Evolutionary conservation across 1,139 yeast species (phyloP).

Genomic region (Saccharomyces hybrid): DNA sequence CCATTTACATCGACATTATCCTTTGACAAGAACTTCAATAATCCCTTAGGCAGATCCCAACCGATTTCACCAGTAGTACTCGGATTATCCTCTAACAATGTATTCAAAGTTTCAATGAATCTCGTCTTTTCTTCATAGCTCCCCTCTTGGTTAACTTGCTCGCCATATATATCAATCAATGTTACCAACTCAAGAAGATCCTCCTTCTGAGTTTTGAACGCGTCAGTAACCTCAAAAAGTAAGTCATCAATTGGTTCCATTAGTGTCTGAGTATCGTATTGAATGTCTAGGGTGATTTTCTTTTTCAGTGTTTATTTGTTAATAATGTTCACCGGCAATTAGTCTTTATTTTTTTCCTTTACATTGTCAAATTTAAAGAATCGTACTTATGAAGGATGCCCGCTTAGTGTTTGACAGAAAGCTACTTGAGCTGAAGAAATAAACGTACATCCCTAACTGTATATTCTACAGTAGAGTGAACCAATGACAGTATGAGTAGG

Average conservation of each 20-base stretch:
- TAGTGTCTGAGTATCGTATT: neutral
- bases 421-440: neutral
- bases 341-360: neutral
- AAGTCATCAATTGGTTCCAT: conserved; percentile 14
- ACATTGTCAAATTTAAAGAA: neutral
- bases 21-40: conserved; percentile 38
- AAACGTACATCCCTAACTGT: neutral
- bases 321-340: neutral
- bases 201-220: conserved; percentile 14
- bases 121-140: conserved; percentile 42
- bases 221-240: conserved; percentile 10
- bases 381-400: neutral
- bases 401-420: neutral
- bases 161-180: conserved; percentile 19
- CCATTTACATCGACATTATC: conserved; percentile 20
- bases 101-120: conserved; percentile 38
- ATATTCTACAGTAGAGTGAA: neutral
- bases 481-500: neutral
- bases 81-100: conserved; percentile 11
- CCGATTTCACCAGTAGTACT: conserved; percentile 47
- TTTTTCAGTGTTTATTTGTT: neutral
- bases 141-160: conserved; percentile 14
- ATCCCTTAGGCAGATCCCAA: conserved; percentile 75
- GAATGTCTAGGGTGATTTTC: neutral
- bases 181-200: conserved; percentile 21